These are phyloP conservation scores for Rhynchosporium secalis DNA, from an alignment of 2,329 filamentous ascomycete species.

Conservation along the genomic window DNA sequence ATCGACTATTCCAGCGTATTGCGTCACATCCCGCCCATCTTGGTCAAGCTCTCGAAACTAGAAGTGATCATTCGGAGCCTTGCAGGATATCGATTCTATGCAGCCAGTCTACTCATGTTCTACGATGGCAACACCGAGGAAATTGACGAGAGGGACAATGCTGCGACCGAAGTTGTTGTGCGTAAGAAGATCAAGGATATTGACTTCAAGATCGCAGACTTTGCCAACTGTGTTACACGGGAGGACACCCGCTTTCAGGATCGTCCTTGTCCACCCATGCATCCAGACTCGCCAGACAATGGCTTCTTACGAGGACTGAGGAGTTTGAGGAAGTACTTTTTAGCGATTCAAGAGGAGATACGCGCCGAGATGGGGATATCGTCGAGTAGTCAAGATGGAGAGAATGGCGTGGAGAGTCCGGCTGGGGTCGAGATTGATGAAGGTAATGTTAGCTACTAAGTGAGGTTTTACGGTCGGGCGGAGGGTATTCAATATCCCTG, in stretches of 20 bases:
- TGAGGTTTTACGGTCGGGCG: not conserved
- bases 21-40: constrained; percentile 82
- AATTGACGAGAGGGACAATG: constrained; percentile 47
- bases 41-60: constrained; percentile 79
- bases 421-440: constrained; percentile 25
- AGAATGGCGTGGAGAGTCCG: constrained; percentile 1
- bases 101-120: constrained; percentile 89
- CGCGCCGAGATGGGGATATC: constrained; percentile 38
- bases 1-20: constrained; percentile 76
- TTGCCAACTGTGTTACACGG: constrained; percentile 94
- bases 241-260: constrained; percentile 64
- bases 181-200: constrained; percentile 53
- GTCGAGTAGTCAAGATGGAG: constrained; percentile 12
- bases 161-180: constrained; percentile 44
- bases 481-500: not conserved
- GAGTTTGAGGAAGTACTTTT: constrained; percentile 79
- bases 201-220: constrained; percentile 96
- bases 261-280: constrained; percentile 74
- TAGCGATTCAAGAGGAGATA: constrained; percentile 81
- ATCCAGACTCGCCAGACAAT: constrained; percentile 78
- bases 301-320: constrained; percentile 86
- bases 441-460: constrained; percentile 35
- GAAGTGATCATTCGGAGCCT: constrained; percentile 80
- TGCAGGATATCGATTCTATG: constrained; percentile 90
- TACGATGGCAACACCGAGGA: constrained; percentile 80